Base-by-base conservation (phyloP, 257 asterid species). In the Echites panduratus region DNA sequence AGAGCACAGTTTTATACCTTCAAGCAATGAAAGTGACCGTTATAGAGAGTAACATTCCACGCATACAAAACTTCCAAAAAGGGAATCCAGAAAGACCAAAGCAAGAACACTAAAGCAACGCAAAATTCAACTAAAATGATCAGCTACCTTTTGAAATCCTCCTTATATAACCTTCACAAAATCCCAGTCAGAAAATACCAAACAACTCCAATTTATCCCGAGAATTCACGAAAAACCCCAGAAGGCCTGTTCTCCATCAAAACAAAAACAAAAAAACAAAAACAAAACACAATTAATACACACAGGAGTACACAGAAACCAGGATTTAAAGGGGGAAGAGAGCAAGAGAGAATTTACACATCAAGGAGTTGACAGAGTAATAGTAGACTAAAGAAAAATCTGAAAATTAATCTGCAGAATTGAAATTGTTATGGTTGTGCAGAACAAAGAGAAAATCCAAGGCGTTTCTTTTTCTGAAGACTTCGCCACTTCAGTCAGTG, bases 41-140 rank as follows among this genome's bases (percentile, higher is more conserved):
- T 59, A 75, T 47, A 48, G 64, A 56, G 79, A 16, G 43, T 45
- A 57, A 22, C 47, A 38, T 17, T 38, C 26, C 29, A 50, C 47
- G 7, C 7, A 40, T 2, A 59, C 10, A 52, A 45, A 47, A 27
- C 68, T 17, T 38, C 20, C 9, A 47, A 56, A 53, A 44, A 2
- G 43, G 69, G 53, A 74, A 40, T 44, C 67, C 78, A 74, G 14
- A 50, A 68, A 44, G 16, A 24, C 70, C 48, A 56, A 67, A 27
- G 11, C 50, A 78, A 44, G 71, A 47, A 65, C 63, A 20, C 69
- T 32, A n/a, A n/a, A n/a, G n/a, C 38, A 32, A 32, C 3, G 62
- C 71, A 70, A 68, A 70, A 17, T 64, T 9, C 52, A 49, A 56
- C 79, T 84, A 73, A 74, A 81, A 74, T 61, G 29, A 64, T 64